Conservation (phyloP, 1,284 basidiomycete species). For the Pisolithus thermaeus region DNA sequence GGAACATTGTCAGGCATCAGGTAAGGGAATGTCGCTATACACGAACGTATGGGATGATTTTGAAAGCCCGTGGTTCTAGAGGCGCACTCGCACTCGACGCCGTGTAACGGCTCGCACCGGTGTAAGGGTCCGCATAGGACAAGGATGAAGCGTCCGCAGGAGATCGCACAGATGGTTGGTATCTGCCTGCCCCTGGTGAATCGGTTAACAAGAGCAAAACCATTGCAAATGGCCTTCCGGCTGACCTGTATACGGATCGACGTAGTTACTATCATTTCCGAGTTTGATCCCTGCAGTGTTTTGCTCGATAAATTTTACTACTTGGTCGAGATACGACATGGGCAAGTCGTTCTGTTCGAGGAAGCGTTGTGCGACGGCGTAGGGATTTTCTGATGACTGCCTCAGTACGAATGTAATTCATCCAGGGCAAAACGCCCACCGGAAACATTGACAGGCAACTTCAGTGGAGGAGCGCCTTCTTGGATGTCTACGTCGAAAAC, state of each 20-base stretch:
- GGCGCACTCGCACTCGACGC: slow-evolving; percentile 13
- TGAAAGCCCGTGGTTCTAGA: slow-evolving; percentile 27
- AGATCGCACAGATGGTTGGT: slow-evolving; percentile 15
- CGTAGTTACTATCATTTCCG: slow-evolving; percentile 55
- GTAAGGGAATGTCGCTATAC: background rate
- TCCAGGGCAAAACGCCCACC: slow-evolving; percentile 43
- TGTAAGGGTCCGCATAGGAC: slow-evolving; percentile 35
- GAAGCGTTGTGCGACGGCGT: slow-evolving; percentile 86
- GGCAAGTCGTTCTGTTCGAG: slow-evolving; percentile 83
- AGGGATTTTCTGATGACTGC: slow-evolving; percentile 76
- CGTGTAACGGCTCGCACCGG: slow-evolving; percentile 35
- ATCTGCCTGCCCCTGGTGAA: slow-evolving; percentile 32
- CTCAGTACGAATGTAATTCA: slow-evolving; percentile 2
- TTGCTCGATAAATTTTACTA: slow-evolving; percentile 92
- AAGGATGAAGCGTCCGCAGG: slow-evolving; percentile 16
- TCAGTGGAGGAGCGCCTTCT: slow-evolving; percentile 89
- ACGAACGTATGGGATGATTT: slow-evolving; percentile 58
- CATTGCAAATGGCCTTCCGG: slow-evolving; percentile 16
- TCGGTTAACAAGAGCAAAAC: slow-evolving; percentile 10
- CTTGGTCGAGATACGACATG: slow-evolving; percentile 79
- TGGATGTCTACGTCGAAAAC: slow-evolving; percentile 98
- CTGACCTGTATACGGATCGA: slow-evolving; percentile 89
- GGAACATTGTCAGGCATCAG: background rate
- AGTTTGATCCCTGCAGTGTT: slow-evolving; percentile 79
- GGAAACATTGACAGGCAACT: slow-evolving; percentile 88